Evolutionary conservation across 306 rosid species (phyloP), one percentile per base, ranked within the genome.

Genomic region (Fragaria ananassa): DNA sequence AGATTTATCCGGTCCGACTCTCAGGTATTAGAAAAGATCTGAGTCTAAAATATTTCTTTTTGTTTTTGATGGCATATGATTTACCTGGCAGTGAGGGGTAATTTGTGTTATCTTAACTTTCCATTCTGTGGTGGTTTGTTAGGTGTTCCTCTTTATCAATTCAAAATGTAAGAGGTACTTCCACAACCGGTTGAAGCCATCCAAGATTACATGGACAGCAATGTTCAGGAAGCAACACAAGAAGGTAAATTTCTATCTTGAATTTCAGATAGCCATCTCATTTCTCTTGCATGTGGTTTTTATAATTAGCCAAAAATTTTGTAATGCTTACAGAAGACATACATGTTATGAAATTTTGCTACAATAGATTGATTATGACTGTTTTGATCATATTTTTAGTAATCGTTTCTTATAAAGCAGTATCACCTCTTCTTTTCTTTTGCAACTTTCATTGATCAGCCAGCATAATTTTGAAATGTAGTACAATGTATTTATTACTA

Each of bases 191-290:
- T 54, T 91, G 93, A 91, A 91, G 91, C 97, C 97, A 11, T 91
- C 95, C 0, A 91, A 91, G 90, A 94, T 91, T 42, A 89, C 95
- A 53, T 89, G 95, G 97, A 91, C 95, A 67, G 97, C 97, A 63
- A 91, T 91, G 97, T 91, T 69, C 69, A 81, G 97, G 84, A 92
- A 92, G 90, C 97, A 92, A 47, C 97, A 86, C 66, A 93, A 91
- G 86, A 93, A 90, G 93, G 97, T 90, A 45, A 46, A 39, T 2
- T 17, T 70, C 7, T 3, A 3, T 37, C 49, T 53, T 54, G 71
- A 5, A 15, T 29, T 1, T 56, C 25, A 1, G 42, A 6, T 29
- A 3, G 5, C 51, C 21, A 13, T n/a, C 51, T n/a, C n/a, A n/a
- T n/a, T n/a, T n/a, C n/a, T n/a, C n/a, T 41, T 50, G 13, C 49